Conservation (phyloP, 345 rosid species). For the Citrus hindsii region DNA sequence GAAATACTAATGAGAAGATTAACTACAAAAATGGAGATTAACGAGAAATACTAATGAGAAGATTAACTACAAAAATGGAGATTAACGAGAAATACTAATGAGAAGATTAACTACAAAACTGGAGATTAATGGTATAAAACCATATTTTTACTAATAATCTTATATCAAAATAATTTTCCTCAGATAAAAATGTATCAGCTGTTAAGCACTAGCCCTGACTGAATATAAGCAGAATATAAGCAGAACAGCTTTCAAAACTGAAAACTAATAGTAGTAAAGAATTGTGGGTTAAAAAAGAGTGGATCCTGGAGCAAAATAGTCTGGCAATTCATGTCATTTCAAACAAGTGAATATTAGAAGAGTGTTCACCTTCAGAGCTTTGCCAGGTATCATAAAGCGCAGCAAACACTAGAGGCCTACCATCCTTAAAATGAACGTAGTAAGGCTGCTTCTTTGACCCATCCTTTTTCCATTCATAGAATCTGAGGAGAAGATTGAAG, state of each 20-base stretch:
- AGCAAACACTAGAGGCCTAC: conserved; percentile 84
- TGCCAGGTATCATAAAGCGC: conserved; percentile 87
- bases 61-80: too few relatives aligned
- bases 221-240: background rate
- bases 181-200: background rate
- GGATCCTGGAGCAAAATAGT: background rate
- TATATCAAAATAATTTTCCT: background rate
- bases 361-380: conserved; percentile 56
- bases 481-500: conserved; percentile 37
- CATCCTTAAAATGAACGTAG: conserved; percentile 82
- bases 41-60: too few relatives aligned
- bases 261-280: background rate
- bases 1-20: background rate
- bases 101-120: background rate
- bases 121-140: background rate
- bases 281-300: background rate
- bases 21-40: too few relatives aligned
- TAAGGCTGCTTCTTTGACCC: conserved; percentile 90
- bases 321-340: background rate
- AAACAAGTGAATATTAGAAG: background rate
- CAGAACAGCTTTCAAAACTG: background rate
- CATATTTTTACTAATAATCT: background rate
- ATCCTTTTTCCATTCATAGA: conserved; percentile 96
- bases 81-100: too few relatives aligned
- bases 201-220: background rate